Percentiles rank a stretch among this genome's conserved stretches.
phyloP scores from a whole-genome alignment of 495 filamentous ascomycete genomes.

The Choiromyces venosus region DNA sequence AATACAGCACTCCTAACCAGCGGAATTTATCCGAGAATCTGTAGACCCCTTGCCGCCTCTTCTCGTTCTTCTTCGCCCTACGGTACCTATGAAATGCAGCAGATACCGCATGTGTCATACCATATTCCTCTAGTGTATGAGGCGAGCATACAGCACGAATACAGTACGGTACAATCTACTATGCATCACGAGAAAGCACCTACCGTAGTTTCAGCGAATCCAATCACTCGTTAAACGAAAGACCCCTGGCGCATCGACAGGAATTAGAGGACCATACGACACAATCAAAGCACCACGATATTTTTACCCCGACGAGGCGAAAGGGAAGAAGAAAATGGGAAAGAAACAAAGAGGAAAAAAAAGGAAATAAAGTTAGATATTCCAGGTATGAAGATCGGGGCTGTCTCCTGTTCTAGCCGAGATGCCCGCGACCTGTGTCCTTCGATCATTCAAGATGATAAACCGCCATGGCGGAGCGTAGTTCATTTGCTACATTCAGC shows the following conservation, averaged over 20 bases:
- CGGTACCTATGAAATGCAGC: too few species aligned
- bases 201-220: background rate
- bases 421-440: background rate
- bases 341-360: background rate
- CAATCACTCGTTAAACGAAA: background rate
- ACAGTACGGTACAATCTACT: too few species aligned
- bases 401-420: background rate
- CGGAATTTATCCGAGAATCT: too few species aligned
- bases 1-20: too few species aligned
- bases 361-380: background rate
- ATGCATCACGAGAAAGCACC: too few species aligned
- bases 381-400: background rate
- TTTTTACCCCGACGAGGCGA: background rate
- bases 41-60: too few species aligned
- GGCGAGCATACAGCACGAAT: too few species aligned
- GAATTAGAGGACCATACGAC: background rate
- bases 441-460: background rate
- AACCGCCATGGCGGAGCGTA: background rate
- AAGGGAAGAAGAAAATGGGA: background rate
- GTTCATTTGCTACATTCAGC: background rate
- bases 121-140: too few species aligned
- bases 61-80: too few species aligned
- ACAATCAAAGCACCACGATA: background rate
- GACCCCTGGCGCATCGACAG: background rate
- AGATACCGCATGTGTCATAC: too few species aligned